Conservation (phyloP, 2,329 filamentous ascomycete genomes). For the Phoma herbarum region DNA sequence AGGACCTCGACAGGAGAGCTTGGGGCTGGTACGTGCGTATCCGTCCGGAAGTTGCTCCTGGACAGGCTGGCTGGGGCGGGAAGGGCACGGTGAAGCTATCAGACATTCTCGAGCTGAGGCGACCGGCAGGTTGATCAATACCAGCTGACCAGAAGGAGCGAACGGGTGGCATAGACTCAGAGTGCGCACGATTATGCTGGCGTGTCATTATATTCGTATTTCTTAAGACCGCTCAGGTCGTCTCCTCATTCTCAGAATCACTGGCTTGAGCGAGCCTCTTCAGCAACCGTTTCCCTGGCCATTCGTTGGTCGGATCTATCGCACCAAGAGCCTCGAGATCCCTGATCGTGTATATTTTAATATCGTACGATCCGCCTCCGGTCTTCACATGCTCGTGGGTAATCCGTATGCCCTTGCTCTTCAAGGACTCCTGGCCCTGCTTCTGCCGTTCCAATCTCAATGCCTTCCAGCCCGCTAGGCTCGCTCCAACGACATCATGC, state of each 20-base stretch:
- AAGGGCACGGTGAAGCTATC: conserved; percentile 74
- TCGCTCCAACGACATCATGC: conserved; percentile 62
- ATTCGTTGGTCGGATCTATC: neutral
- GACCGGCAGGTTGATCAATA: conserved; percentile 17
- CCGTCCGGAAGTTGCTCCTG: conserved; percentile 77
- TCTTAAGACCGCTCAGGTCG: neutral
- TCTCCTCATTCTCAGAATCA: neutral
- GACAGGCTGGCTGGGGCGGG: conserved; percentile 82
- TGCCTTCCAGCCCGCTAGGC: conserved; percentile 58
- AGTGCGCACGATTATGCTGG: neutral
- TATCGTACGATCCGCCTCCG: neutral
- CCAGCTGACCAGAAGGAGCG: neutral
- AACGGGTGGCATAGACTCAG: neutral
- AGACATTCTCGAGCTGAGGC: conserved; percentile 61
- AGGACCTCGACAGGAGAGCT: conserved; percentile 77
- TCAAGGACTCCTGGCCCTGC: neutral
- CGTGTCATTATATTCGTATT: neutral
- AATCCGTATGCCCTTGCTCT: conserved; percentile 1
- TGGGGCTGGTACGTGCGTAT: conserved; percentile 85
- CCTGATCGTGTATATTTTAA: neutral
- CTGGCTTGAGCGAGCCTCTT: neutral
- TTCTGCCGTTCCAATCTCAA: conserved; percentile 54
- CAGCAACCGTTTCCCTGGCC: neutral
- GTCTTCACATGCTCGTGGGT: neutral
- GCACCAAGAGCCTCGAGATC: neutral